Conservation (phyloP, 805 yeast genomes). For the Ogataea polymorpha region DNA sequence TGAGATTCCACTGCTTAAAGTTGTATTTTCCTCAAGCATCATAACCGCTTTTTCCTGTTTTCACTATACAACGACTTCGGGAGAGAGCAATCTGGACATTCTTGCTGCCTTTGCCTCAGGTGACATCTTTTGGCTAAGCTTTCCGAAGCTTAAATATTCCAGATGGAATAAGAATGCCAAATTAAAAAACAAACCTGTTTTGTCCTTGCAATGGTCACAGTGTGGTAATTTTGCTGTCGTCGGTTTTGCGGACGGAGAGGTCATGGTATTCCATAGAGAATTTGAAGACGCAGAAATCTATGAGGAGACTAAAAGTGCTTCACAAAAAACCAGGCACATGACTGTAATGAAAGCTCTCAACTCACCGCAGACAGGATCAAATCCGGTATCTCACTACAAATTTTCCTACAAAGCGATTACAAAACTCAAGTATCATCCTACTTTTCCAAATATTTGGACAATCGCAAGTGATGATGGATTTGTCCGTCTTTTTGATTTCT, state of each 20-base stretch:
- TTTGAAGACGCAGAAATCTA: conserved; percentile 44
- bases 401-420: conserved; percentile 61
- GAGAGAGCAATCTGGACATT: conserved; percentile 45
- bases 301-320: conserved; percentile 10
- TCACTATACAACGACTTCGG: conserved; percentile 20
- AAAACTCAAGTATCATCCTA: conserved; percentile 41
- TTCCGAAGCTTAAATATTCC: conserved; percentile 44
- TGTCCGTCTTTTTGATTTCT: conserved; percentile 52
- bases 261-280: conserved; percentile 48
- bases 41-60: conserved; percentile 40
- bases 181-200: conserved; percentile 40
- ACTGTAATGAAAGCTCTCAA: conserved; percentile 27
- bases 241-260: conserved; percentile 63
- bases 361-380: conserved; percentile 6
- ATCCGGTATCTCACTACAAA: conserved; percentile 61
- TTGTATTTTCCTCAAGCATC: conserved; percentile 38
- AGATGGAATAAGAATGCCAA: conserved; percentile 51
- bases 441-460: conserved; percentile 38
- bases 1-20: conserved; percentile 42
- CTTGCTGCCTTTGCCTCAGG: conserved; percentile 64
- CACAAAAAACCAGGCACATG: conserved; percentile 33
- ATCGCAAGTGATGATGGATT: conserved; percentile 67
- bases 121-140: conserved; percentile 62
- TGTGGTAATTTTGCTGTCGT: conserved; percentile 49
- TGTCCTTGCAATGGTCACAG: conserved; percentile 45